Base-by-base conservation (phyloP, 1,139 yeast genomes). In the Taiozyma sp. region DNA sequence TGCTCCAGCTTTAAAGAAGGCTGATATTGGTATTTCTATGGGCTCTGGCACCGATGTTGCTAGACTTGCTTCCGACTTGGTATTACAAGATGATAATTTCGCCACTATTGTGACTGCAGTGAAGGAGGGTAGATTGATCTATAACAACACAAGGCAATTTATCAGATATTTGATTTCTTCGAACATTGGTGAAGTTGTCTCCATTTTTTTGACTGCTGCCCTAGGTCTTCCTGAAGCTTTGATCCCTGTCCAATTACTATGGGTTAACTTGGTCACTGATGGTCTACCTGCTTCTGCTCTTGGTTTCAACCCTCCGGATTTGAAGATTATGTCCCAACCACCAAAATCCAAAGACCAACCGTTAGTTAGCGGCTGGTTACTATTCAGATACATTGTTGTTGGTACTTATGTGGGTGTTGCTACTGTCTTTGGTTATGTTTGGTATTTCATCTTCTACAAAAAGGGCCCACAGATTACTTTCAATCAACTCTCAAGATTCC, bases 241-340 rank as follows among this genome's bases (percentile, higher is more conserved):
- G 52, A 77, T 89, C 1, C 92, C 93, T 2, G 90, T 87, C 52
- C 91, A 87, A 70, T 86, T 85, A 16, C 73, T 87, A 56, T 87
- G 92, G 92, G 82, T 86, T 62, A 80, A 86, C 62, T 87, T 87
- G 66, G 83, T 85, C 44, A 86, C 93, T 9, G 83, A 90, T 30
- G 84, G 91, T 54, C 83, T 86, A 72, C 95, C 93, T 44, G 93
- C 93, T 36, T 85, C 87, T 85, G 93, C 92, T 3, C 78, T 87
- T 51, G 92, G 92, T 51, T 80, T 84, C 59, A 91, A 86, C 4
- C 73, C 78, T 47, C 82, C 83, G 41, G 91, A 84, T 64, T 23
- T 64, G 65, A 47, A 62, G 59, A 74, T 85, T 48, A 81, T 87
- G 80, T 76, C 78, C 22, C 72, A 74, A 53, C 85, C 87, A 13